phyloP scores from a whole-genome alignment of 2,329 filamentous ascomycete genomes.

The Alternaria dauci region DNA sequence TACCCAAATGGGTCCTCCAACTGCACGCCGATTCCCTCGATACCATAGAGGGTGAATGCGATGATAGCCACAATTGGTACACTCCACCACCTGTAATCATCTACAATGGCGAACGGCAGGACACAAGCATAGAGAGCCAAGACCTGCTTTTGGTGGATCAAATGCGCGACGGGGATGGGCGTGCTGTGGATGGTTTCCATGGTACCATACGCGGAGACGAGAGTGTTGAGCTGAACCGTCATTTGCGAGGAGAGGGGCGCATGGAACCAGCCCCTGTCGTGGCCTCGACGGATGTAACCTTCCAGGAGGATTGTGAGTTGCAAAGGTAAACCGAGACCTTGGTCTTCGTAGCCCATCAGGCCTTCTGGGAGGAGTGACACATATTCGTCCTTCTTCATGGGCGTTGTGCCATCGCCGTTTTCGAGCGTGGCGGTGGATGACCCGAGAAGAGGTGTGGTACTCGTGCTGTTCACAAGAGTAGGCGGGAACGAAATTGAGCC shows the following conservation, averaged over 20 bases:
- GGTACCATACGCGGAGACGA: slow-evolving; percentile 66
- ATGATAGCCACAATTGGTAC: slow-evolving; percentile 67
- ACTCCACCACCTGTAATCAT: slow-evolving; percentile 70
- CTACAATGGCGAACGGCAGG: slow-evolving; percentile 69
- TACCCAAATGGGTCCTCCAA: slow-evolving; percentile 73
- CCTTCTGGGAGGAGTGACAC: slow-evolving; percentile 60
- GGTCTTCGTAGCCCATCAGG: slow-evolving; percentile 63
- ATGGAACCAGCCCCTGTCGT: slow-evolving; percentile 66
- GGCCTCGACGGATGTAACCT: slow-evolving; percentile 65
- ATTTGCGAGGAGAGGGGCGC: slow-evolving; percentile 67
- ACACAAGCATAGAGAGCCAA: slow-evolving; percentile 68
- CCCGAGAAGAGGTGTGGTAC: slow-evolving; percentile 31
- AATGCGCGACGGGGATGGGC: slow-evolving; percentile 69
- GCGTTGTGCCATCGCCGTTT: slow-evolving; percentile 40
- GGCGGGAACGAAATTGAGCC: slow-evolving; percentile 4
- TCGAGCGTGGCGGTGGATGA: slow-evolving; percentile 30
- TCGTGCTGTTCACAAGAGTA: slow-evolving; percentile 7
- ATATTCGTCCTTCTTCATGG: slow-evolving; percentile 58
- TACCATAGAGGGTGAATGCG: slow-evolving; percentile 70
- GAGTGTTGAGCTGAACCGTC: slow-evolving; percentile 64
- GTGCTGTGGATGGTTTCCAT: slow-evolving; percentile 74
- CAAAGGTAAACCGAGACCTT: slow-evolving; percentile 67
- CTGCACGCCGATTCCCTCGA: slow-evolving; percentile 69
- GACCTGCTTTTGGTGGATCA: slow-evolving; percentile 72
- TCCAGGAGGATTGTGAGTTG: slow-evolving; percentile 69